A percentile compares a stretch with the other conserved stretches of the same genome.
Evolutionary conservation across 2,329 filamentous ascomycete species (phyloP).

Genomic region (Venturia effusa): DNA sequence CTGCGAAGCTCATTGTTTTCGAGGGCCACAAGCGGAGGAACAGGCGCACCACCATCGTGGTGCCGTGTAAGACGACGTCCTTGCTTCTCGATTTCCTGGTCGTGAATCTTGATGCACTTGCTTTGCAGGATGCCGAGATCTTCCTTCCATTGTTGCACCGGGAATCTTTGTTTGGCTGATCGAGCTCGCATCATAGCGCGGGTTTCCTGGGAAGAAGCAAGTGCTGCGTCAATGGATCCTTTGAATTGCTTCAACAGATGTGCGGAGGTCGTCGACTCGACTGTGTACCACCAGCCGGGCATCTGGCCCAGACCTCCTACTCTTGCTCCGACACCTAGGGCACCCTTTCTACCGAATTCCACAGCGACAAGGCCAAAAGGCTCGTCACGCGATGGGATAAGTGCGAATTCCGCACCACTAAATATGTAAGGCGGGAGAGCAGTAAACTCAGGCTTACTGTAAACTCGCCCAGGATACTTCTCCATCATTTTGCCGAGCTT

Average conservation of each 20-base stretch:
- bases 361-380: constrained; percentile 60
- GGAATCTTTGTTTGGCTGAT: constrained; percentile 55
- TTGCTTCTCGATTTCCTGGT: background rate
- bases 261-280: constrained; percentile 52
- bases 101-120: constrained; percentile 44
- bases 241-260: constrained; percentile 57
- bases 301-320: constrained; percentile 56
- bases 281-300: constrained; percentile 62
- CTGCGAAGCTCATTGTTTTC: background rate
- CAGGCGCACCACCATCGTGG: background rate
- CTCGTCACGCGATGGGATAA: constrained; percentile 59
- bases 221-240: constrained; percentile 49
- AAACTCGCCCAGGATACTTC: constrained; percentile 54
- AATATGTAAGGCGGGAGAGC: constrained; percentile 57
- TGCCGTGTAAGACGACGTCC: background rate
- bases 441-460: constrained; percentile 58
- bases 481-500: constrained; percentile 56
- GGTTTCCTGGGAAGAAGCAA: constrained; percentile 45
- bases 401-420: constrained; percentile 55
- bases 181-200: constrained; percentile 54
- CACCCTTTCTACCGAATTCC: constrained; percentile 58
- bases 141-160: constrained; percentile 56
- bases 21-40: background rate
- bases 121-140: constrained; percentile 52
- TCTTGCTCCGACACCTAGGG: constrained; percentile 53